Evolutionary conservation across 1,284 basidiomycete genomes (phyloP), one percentile per base, ranked within the genome.

Genomic region (Takashimella koratensis): DNA sequence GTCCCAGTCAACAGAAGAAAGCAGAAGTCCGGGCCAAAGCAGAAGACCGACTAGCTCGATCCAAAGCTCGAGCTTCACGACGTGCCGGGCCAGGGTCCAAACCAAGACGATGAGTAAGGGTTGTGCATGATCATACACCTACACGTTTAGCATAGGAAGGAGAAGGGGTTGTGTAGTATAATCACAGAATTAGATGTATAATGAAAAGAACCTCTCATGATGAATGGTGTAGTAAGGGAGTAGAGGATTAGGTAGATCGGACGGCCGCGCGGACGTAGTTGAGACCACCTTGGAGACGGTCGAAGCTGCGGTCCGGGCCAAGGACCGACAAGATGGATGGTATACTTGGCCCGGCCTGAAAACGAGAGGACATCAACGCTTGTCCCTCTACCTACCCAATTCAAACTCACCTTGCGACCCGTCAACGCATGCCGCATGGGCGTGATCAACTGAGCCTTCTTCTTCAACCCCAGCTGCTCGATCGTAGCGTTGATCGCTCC

Each of bases 361-460:
- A 22, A 27, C 23, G 19, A 27, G 45, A 11, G 21, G 21, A 25
- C n/a, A n/a, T n/a, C n/a, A n/a, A n/a, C n/a, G n/a, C n/a, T n/a
- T n/a, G n/a, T n/a, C n/a, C n/a, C n/a, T n/a, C n/a, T n/a, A n/a
- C n/a, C n/a, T n/a, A n/a, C n/a, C n/a, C n/a, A n/a, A n/a, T n/a
- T 49, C 40, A 48, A 26, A 16, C 80, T 24, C 49, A 88, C 90
- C 82, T 87, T 88, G 76, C 83, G 82, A 1, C 85, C 90, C 0
- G 86, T 91, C 57, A 94, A 72, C 2, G 86, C 87, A 64, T 88
- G 83, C 47, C 92, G 76, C 43, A 93, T 70, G 0, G 83, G 81
- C 2, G 81, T 85, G 83, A 90, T 85, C 56, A 88, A 82, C 13
- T 78, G 63, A 52, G 53, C 51, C 51, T 82, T 86, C 42, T 76